These are phyloP conservation scores for Solanum habrochaites DNA, from an alignment of 257 asterid species.

Conservation along the genomic window DNA sequence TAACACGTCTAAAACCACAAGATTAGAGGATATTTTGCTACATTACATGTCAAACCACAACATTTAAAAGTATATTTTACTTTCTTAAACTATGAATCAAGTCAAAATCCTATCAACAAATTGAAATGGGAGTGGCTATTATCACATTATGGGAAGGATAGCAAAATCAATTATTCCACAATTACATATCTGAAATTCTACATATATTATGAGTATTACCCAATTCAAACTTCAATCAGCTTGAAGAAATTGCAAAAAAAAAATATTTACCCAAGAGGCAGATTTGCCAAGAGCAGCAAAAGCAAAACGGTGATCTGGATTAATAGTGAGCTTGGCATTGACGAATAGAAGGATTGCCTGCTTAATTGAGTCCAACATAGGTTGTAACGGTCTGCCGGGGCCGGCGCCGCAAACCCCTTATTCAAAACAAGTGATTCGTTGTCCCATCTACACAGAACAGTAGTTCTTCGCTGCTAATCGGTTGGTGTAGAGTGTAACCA, in stretches of 20 bases:
- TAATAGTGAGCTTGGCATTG: constrained; percentile 72
- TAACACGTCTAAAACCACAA: background rate
- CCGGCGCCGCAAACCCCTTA: constrained; percentile 64
- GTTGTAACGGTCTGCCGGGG: constrained; percentile 72
- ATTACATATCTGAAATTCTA: background rate
- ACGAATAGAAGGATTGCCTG: constrained; percentile 69
- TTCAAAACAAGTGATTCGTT: constrained; percentile 71
- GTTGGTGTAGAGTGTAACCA: constrained; percentile 27
- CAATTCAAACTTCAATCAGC: background rate
- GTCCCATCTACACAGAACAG: constrained; percentile 81
- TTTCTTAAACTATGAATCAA: background rate
- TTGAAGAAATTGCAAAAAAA: background rate
- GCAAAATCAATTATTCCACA: background rate
- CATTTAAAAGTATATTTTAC: background rate
- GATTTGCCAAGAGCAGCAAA: constrained; percentile 57
- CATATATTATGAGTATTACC: background rate
- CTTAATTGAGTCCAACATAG: constrained; percentile 73
- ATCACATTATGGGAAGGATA: background rate
- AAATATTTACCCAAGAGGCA: constrained; percentile 35
- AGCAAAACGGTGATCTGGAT: constrained; percentile 87
- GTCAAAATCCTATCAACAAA: background rate
- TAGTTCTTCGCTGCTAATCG: constrained; percentile 64
- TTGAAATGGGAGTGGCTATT: background rate
- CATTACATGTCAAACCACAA: background rate
- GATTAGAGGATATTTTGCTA: background rate